Evolutionary conservation across 805 yeast genomes (phyloP).

Genomic region (Wickerhamiella alocasiicola): DNA sequence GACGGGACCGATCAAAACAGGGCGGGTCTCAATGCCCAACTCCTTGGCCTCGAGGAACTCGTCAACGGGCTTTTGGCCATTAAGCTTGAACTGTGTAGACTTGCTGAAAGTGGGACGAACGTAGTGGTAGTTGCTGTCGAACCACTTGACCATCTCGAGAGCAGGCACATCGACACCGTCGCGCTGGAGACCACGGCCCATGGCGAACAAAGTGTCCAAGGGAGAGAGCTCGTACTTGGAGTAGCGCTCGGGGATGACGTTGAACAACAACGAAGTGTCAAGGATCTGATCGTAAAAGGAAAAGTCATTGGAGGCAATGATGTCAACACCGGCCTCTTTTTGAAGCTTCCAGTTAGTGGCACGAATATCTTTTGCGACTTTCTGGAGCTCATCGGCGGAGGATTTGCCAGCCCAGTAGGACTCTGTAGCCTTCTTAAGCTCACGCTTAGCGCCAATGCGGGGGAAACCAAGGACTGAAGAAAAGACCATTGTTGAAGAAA

Average conservation of each 20-base stretch:
- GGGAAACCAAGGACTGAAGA: slow-evolving; percentile 99
- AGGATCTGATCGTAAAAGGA: slow-evolving; percentile 96
- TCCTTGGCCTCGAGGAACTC: slow-evolving; percentile 97
- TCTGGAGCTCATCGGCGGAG: slow-evolving; percentile 70
- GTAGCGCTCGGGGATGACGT: slow-evolving; percentile 95
- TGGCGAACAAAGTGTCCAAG: slow-evolving; percentile 89
- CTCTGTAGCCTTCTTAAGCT: slow-evolving; percentile 96
- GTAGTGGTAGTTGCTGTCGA: slow-evolving; percentile 98
- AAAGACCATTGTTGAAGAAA: slow-evolving; percentile 57
- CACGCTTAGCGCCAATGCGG: slow-evolving; percentile 99
- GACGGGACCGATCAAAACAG: slow-evolving; percentile 92
- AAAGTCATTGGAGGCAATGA: slow-evolving; percentile 96
- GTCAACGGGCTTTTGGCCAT: slow-evolving; percentile 91
- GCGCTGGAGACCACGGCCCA: slow-evolving; percentile 99
- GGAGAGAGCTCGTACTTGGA: slow-evolving; percentile 78
- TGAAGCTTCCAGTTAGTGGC: slow-evolving; percentile 96
- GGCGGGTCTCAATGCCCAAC: slow-evolving; percentile 93
- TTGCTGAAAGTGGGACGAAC: slow-evolving; percentile 98
- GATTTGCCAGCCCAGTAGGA: slow-evolving; percentile 97
- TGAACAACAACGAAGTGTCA: slow-evolving; percentile 84
- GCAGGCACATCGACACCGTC: slow-evolving; percentile 98
- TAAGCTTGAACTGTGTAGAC: slow-evolving; percentile 89
- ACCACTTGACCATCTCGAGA: slow-evolving; percentile 98
- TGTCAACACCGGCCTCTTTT: slow-evolving; percentile 91
- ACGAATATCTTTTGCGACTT: slow-evolving; percentile 92